Evolutionary conservation across 352 stramenopile genomes (phyloP), one percentile per base, ranked within the genome.

Genomic region (Phytopythium montanum): DNA sequence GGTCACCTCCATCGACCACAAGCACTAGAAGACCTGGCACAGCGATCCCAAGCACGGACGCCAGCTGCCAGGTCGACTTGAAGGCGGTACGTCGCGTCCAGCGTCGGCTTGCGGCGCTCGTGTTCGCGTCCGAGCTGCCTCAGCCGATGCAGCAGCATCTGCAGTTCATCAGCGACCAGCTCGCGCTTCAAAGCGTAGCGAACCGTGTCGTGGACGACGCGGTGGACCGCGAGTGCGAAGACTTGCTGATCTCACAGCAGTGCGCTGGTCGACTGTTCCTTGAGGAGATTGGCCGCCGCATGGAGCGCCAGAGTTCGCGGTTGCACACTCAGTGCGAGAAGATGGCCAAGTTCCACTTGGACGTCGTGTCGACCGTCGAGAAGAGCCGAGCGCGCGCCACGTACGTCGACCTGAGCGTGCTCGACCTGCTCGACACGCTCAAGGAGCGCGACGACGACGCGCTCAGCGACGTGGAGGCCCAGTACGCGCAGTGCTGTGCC

Each of bases 21-120:
- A 23, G 21, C n/a, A 31, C 12, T 4, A 50, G 26, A 14, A 50
- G 44, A 19, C 8, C 44, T 13, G n/a, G 10, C 9, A 3, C 5
- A 23, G 16, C 41, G 3, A 48, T 48, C 41, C 38, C 38, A 23
- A 31, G 21, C 21, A 50, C 44, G 2, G 44, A 50, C 44, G 5
- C 44, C 9, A 14, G 44, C 44, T 5, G 9, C 9, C 49, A 55
- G 38, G 21, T 92, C 42, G 83, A 95, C 62, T 66, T 96, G 16
- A 70, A 84, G 49, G 78, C 81, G n/a, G 87, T 96, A 34, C 81
- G 86, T n/a, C 85, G 81, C 38, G 70, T 93, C 13, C 85, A 94
- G 58, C 79, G 85, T 2, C 82, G 88, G 21, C 65, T 96, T 26
- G 86, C 78, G 16, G 85, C 71, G n/a, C 62, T 95, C 12, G 56